Percentiles rank a stretch among this genome's conserved stretches.
Conservation (phyloP, 1,284 basidiomycete species). For the Chondrostereum purpureum region DNA sequence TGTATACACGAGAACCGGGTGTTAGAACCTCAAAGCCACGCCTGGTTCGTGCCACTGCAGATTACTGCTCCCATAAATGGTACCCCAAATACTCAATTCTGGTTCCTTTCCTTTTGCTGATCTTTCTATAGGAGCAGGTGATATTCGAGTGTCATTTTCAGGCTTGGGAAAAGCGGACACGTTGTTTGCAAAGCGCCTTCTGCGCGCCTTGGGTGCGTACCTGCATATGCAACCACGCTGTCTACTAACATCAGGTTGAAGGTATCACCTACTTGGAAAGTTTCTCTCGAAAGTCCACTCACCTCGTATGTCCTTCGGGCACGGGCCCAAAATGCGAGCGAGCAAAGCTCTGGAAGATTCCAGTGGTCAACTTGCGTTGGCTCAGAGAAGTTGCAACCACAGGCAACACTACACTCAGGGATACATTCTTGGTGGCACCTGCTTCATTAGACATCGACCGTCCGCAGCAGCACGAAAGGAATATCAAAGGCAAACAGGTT, state of each 20-base stretch:
- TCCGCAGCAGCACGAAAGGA: too few relatives aligned
- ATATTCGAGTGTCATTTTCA: constrained; percentile 56
- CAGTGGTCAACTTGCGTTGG: constrained; percentile 58
- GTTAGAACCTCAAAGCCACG: constrained; percentile 51
- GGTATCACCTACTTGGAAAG: constrained; percentile 49
- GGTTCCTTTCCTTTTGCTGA: too few relatives aligned
- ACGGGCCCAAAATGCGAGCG: constrained; percentile 67
- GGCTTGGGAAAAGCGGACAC: constrained; percentile 62
- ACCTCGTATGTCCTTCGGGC: constrained; percentile 66
- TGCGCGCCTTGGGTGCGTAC: constrained; percentile 54
- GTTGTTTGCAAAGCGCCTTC: constrained; percentile 52
- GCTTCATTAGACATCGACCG: too few relatives aligned
- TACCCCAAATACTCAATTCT: too few relatives aligned
- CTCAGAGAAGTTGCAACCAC: constrained; percentile 44
- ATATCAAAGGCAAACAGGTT: too few relatives aligned
- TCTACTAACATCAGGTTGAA: constrained; percentile 18
- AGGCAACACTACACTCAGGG: too few relatives aligned
- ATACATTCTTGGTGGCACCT: too few relatives aligned
- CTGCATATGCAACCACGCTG: constrained; percentile 3
- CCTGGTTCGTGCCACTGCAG: constrained; percentile 40
- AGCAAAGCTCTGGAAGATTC: constrained; percentile 63
- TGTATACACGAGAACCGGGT: constrained; percentile 65
- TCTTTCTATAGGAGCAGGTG: constrained; percentile 48
- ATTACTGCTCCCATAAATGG: too few relatives aligned
- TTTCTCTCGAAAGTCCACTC: constrained; percentile 61